phyloP scores from a whole-genome alignment of 139 green algal species.

The Penium margaritaceum region DNA sequence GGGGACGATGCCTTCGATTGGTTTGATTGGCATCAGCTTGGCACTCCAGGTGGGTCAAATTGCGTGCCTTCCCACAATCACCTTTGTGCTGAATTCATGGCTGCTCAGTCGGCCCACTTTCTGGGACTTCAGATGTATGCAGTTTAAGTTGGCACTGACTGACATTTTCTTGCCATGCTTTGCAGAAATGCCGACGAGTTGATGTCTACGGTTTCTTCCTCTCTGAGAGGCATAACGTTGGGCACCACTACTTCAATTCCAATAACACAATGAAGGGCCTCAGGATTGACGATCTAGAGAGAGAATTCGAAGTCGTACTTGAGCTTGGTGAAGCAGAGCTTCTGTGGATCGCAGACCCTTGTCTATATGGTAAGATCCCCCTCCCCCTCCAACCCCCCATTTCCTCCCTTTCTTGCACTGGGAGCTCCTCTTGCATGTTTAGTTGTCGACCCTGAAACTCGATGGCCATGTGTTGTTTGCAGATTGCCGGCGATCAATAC shows the following conservation, averaged over 20 bases:
- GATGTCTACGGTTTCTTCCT: constrained; percentile 26
- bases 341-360: constrained; percentile 18
- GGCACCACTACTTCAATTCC: constrained; percentile 14
- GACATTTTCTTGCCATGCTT: no score
- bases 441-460: no score
- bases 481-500: no score
- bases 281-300: constrained; percentile 2
- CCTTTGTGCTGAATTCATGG: no score
- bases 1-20: constrained; percentile 15
- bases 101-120: no score
- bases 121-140: no score
- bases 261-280: background rate
- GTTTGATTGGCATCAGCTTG: constrained; percentile 16
- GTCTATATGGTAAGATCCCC: constrained; percentile 20
- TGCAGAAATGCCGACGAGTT: constrained; percentile 24
- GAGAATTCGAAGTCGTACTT: background rate
- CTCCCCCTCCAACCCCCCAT: no score
- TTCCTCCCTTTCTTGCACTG: no score
- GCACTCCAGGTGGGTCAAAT: constrained; percentile 28
- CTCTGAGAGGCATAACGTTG: background rate
- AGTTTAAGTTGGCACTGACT: no score
- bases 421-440: no score
- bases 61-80: no score
- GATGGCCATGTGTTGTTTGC: no score
- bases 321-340: constrained; percentile 23